Conservation (phyloP, 306 rosid species). For the Morella rubra region DNA sequence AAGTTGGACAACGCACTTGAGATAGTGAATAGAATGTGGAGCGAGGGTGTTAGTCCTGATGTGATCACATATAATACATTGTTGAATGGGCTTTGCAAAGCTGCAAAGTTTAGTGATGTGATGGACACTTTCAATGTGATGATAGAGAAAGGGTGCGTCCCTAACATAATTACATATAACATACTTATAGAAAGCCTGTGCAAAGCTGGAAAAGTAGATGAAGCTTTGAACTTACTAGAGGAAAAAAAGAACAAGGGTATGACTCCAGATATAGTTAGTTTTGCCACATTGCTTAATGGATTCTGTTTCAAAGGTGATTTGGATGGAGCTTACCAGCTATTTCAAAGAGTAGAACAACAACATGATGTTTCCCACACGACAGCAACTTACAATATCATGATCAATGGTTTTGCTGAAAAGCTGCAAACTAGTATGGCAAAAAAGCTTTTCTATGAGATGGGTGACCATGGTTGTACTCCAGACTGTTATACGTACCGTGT, state of each 20-base stretch:
- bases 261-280: slow-evolving; percentile 65
- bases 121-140: slow-evolving; percentile 64
- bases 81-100: slow-evolving; percentile 90
- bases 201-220: slow-evolving; percentile 59
- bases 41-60: slow-evolving; percentile 80
- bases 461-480: slow-evolving; percentile 45
- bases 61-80: slow-evolving; percentile 81
- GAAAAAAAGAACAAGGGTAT: slow-evolving; percentile 60
- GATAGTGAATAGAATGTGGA: slow-evolving; percentile 64
- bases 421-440: slow-evolving; percentile 55
- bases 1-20: slow-evolving; percentile 66
- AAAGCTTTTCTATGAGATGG: slow-evolving; percentile 65
- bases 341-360: slow-evolving; percentile 48
- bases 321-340: slow-evolving; percentile 66
- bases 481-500: slow-evolving; percentile 73
- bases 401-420: slow-evolving; percentile 64
- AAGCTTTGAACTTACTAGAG: slow-evolving; percentile 60
- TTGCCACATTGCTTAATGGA: slow-evolving; percentile 70
- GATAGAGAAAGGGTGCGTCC: slow-evolving; percentile 66
- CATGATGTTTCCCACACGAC: slow-evolving; percentile 55
- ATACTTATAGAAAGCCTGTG: slow-evolving; percentile 79
- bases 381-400: slow-evolving; percentile 67
- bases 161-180: slow-evolving; percentile 67
- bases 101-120: slow-evolving; percentile 58
- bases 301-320: slow-evolving; percentile 63